These are phyloP conservation scores for Tagetes erecta DNA, from an alignment of 129 eudicot genomes.

Conservation along the genomic window DNA sequence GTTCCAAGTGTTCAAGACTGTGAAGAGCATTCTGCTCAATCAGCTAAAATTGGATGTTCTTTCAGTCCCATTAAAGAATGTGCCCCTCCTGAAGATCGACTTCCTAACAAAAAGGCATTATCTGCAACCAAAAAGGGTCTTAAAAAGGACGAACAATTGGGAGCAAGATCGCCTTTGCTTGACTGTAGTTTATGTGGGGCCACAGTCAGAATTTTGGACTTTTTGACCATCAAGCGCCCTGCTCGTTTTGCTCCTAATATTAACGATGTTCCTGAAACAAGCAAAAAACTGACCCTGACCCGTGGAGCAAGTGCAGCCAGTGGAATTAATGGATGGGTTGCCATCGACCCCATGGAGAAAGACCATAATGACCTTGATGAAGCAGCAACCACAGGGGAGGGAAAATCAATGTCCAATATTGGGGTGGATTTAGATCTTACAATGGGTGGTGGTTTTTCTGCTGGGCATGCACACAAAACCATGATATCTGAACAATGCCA, in stretches of 20 bases:
- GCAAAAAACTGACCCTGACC: slow-evolving; percentile 69
- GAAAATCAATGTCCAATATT: slow-evolving; percentile 57
- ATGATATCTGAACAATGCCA: slow-evolving; percentile 49
- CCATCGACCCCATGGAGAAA: slow-evolving; percentile 58
- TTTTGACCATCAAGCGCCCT: slow-evolving; percentile 72
- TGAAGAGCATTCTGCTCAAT: slow-evolving; percentile 95
- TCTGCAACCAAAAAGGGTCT: slow-evolving; percentile 51
- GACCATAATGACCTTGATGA: slow-evolving; percentile 65
- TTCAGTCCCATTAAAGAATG: slow-evolving; percentile 52
- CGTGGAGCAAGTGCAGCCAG: slow-evolving; percentile 95
- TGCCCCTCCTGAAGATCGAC: slow-evolving; percentile 37
- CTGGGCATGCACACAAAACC: slow-evolving; percentile 43
- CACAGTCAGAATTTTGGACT: slow-evolving; percentile 85
- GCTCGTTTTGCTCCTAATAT: slow-evolving; percentile 60
- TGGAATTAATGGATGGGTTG: slow-evolving; percentile 87
- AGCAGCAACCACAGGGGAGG: slow-evolving; percentile 67
- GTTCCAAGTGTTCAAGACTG: slow-evolving; percentile 80
- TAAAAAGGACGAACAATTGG: slow-evolving; percentile 36
- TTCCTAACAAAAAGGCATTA: slow-evolving; percentile 63
- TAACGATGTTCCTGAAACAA: slow-evolving; percentile 71
- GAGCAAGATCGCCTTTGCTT: slow-evolving; percentile 72
- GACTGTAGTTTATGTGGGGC: slow-evolving; percentile 97
- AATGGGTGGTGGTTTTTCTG: slow-evolving; percentile 64
- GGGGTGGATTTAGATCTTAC: slow-evolving; percentile 76
- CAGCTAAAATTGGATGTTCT: slow-evolving; percentile 76